These are phyloP conservation scores for Penicillium flavigenum DNA, from an alignment of 495 filamentous ascomycete species.

Conservation along the genomic window DNA sequence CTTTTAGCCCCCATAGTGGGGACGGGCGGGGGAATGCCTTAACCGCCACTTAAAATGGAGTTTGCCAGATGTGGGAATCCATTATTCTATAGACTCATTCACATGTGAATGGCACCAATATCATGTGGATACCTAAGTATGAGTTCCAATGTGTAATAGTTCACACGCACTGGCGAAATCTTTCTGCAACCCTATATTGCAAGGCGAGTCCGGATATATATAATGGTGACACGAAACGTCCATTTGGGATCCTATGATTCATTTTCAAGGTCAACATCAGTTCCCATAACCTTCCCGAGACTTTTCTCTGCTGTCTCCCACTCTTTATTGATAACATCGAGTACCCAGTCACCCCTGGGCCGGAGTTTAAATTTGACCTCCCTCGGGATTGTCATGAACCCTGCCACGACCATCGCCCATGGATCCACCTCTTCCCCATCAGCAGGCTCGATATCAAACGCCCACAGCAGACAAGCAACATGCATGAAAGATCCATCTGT, in stretches of 20 bases:
- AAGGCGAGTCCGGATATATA: background rate
- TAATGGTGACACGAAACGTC: background rate
- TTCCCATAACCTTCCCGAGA: slow-evolving; percentile 13
- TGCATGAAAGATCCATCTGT: slow-evolving; percentile 32
- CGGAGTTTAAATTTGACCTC: slow-evolving; percentile 24
- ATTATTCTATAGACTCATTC: too few relatives aligned
- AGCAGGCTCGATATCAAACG: slow-evolving; percentile 28
- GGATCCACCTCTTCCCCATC: slow-evolving; percentile 30
- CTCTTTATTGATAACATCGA: slow-evolving; percentile 18
- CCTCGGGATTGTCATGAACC: slow-evolving; percentile 30
- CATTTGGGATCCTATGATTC: background rate
- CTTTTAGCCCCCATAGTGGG: too few relatives aligned
- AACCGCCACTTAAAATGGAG: too few relatives aligned
- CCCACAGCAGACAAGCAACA: slow-evolving; percentile 31
- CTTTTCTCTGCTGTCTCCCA: slow-evolving; percentile 18
- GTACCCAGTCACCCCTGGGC: slow-evolving; percentile 25
- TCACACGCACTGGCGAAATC: too few relatives aligned
- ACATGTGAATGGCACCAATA: too few relatives aligned
- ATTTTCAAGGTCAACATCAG: slow-evolving; percentile 2
- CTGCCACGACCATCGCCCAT: slow-evolving; percentile 31
- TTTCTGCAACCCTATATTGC: too few relatives aligned
- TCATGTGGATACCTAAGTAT: too few relatives aligned
- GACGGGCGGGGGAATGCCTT: too few relatives aligned
- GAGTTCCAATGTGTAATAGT: too few relatives aligned
- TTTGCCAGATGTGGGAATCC: too few relatives aligned